Evolutionary conservation across 345 rosid genomes (phyloP).

Genomic region (Sonneratia caseolaris): DNA sequence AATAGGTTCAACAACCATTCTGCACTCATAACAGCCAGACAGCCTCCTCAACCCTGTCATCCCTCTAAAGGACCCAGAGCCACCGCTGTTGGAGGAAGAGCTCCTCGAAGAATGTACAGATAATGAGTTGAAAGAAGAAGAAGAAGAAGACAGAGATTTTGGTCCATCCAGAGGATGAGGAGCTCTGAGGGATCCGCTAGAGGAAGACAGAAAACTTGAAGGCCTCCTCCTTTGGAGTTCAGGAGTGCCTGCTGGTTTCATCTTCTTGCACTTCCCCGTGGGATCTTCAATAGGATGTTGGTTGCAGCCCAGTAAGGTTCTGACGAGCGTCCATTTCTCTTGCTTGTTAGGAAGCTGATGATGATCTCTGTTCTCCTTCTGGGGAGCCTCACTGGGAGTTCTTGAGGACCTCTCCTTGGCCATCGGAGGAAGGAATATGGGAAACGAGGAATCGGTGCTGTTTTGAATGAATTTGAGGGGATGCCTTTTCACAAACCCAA

Average conservation of each 20-base stretch:
- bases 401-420: constrained; percentile 26
- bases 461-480: neutral
- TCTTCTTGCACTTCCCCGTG: constrained; percentile 54
- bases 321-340: constrained; percentile 8
- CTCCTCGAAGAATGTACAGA: constrained; percentile 27
- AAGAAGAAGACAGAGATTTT: constrained; percentile 20
- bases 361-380: constrained; percentile 22
- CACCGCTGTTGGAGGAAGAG: constrained; percentile 14
- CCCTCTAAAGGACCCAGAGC: constrained; percentile 32
- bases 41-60: constrained; percentile 55
- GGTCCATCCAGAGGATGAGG: constrained; percentile 27
- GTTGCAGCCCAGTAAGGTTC: constrained; percentile 2
- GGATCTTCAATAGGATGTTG: constrained; percentile 22
- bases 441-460: neutral
- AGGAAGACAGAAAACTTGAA: constrained; percentile 16
- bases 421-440: constrained; percentile 21
- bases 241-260: constrained; percentile 29
- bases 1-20: constrained; percentile 72
- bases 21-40: constrained; percentile 70
- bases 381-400: constrained; percentile 25
- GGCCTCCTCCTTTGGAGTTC: constrained; percentile 38
- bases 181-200: constrained; percentile 49
- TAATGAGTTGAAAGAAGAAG: constrained; percentile 24
- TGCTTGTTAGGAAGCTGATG: constrained; percentile 15
- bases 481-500: constrained; percentile 1